Percentiles rank a stretch among this genome's conserved stretches.
Evolutionary conservation across 148 eudicot species (phyloP).

Genomic region (Mesembryanthemum crystallinum): DNA sequence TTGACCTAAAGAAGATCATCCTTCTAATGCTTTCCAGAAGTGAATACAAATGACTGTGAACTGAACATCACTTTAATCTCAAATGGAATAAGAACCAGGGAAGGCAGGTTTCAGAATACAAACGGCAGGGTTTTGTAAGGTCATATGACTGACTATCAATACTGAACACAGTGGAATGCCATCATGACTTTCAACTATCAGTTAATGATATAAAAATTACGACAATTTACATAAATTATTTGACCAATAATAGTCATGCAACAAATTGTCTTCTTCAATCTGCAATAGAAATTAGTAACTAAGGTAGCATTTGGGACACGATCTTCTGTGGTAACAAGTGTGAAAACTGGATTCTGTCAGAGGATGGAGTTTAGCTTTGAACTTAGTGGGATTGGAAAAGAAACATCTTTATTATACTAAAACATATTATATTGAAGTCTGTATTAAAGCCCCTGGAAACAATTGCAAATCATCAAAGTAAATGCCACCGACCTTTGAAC

Average conservation of each 20-base stretch:
- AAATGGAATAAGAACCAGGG: neutral
- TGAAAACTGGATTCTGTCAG: neutral
- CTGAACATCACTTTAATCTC: neutral
- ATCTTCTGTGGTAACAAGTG: neutral
- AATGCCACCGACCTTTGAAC: conserved; percentile 2
- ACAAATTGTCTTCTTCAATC: neutral
- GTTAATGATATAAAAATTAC: no score
- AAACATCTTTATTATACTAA: neutral
- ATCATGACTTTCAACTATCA: neutral
- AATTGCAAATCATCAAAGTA: neutral
- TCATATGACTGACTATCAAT: neutral
- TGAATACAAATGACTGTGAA: neutral
- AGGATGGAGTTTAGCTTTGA: neutral
- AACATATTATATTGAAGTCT: neutral
- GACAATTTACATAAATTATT: no score
- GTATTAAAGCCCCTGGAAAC: neutral
- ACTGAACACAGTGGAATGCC: neutral
- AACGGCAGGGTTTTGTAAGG: neutral
- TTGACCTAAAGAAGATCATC: no score
- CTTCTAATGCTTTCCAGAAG: neutral
- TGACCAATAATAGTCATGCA: no score
- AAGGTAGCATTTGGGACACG: neutral
- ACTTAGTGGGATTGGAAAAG: neutral
- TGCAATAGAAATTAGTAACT: neutral
- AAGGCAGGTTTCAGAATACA: neutral